Base-by-base conservation (phyloP, 2,329 filamentous ascomycete species). In the Hansfordia pulvinata region DNA sequence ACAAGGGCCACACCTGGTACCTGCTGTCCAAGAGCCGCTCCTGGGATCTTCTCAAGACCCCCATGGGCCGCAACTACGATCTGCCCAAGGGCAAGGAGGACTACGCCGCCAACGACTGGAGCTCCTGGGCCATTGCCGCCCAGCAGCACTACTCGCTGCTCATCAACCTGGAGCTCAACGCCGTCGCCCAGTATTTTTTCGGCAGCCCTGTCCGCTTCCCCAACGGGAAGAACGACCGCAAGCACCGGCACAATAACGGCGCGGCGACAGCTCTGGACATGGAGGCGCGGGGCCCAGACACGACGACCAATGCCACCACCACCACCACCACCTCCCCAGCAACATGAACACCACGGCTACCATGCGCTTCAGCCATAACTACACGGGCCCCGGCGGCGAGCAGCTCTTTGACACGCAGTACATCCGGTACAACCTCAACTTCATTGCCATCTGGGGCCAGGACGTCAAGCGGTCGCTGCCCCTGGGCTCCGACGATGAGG, bases 1-100 rank as follows among this genome's bases (percentile, higher is more conserved):
- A 52, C 26, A 41, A 47, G 10, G 49, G 52, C 10, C 64, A 69
- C 35, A 55, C 64, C n/a, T 70, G 65, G 62, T 49, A 69, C 3
- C 57, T 61, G 1, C 38, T 64, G 8, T 44, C 42, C 2, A 47
- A 57, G 18, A 50, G 57, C 23, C 42, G 54, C 8, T 49, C 49
- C 12, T n/a, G n/a, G n/a, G 50, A 58, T 32, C 48, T 53, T 5
- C 56, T 59, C 5, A 64, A 65, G 4, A 67, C 67, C 14, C 49
- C 50, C 13, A 44, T 52, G 26, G 59, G 61, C 2, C 51, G 60
- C 26, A 67, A 67, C 34, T 49, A 58, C 21, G 39, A 44, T 27
- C 12, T 39, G 10, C 47, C 38, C n/a, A 42, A 39, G 10, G 27
- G 28, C 40, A 13, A 49, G 16, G 31, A 36, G 10, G 43, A 45